A percentile compares a stretch with the other conserved stretches of the same genome.
These are phyloP conservation scores for Rhododendron ferrugineum DNA, from an alignment of 148 eudicot genomes.

Conservation along the genomic window DNA sequence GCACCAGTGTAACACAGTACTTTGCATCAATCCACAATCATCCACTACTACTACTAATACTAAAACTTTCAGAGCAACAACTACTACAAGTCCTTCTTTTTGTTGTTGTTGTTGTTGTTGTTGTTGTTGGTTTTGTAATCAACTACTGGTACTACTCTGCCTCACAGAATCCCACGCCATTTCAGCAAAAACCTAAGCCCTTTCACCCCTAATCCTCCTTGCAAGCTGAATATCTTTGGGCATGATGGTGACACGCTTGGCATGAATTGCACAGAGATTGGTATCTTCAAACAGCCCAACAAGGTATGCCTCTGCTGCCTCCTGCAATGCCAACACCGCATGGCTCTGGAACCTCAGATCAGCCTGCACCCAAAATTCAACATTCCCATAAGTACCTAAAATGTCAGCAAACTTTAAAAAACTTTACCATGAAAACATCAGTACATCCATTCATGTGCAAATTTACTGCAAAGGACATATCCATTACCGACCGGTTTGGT, in stretches of 20 bases:
- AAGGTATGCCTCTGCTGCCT: slow-evolving; percentile 16
- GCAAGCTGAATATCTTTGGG: slow-evolving; percentile 8
- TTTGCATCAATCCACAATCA: not conserved
- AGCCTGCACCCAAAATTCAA: slow-evolving; percentile 10
- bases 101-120: no score
- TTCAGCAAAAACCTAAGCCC: slow-evolving; percentile 1
- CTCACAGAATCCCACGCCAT: not conserved
- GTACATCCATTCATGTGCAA: no score
- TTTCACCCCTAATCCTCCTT: slow-evolving; percentile 17
- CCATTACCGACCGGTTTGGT: no score
- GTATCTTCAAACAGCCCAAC: slow-evolving; percentile 16
- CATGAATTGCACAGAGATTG: slow-evolving; percentile 11
- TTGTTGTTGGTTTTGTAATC: no score
- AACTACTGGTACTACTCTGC: not conserved
- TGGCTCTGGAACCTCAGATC: slow-evolving; percentile 14
- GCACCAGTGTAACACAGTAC: not conserved
- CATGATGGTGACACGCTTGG: slow-evolving; percentile 14
- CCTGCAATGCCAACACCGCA: slow-evolving; percentile 16
- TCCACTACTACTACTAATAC: not conserved
- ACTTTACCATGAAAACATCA: no score
- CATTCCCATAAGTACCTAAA: no score
- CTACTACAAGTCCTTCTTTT: not conserved
- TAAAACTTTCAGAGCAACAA: not conserved
- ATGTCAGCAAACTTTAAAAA: no score
- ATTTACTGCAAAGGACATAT: no score